Evolutionary conservation across 345 rosid species (phyloP).

Genomic region (Combretum micranthum): DNA sequence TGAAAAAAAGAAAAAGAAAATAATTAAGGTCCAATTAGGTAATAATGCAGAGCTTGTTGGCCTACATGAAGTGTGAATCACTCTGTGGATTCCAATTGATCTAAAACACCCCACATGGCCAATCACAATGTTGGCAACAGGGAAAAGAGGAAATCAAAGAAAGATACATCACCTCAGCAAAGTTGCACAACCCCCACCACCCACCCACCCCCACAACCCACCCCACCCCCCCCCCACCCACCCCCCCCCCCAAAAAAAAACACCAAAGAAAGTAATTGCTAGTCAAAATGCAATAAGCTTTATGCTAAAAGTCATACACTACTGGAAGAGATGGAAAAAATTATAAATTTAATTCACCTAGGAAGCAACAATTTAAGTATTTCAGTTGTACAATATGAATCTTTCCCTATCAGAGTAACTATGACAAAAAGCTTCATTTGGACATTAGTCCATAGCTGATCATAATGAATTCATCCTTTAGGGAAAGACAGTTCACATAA

Average conservation of each 20-base stretch:
- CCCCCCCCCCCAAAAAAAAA: too few species aligned
- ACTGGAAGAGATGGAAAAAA: not conserved
- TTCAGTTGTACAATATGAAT: not conserved
- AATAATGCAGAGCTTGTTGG: too few species aligned
- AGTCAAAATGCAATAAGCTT: not conserved
- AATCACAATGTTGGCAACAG: slow-evolving; percentile 2
- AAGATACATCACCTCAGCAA: slow-evolving; percentile 2
- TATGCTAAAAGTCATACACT: not conserved
- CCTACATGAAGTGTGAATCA: too few species aligned
- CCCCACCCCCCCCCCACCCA: too few species aligned
- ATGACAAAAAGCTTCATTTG: slow-evolving; percentile 1
- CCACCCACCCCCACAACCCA: too few species aligned
- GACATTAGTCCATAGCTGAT: not conserved
- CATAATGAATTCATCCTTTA: not conserved
- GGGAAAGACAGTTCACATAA: too few species aligned
- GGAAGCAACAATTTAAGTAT: not conserved
- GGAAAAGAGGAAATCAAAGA: slow-evolving; percentile 6
- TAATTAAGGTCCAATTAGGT: too few species aligned
- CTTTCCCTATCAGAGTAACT: slow-evolving; percentile 2
- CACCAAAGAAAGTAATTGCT: not conserved
- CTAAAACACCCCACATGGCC: not conserved
- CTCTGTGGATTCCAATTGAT: too few species aligned
- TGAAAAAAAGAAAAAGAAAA: too few species aligned
- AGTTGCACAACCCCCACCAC: too few species aligned
- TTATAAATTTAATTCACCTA: not conserved